phyloP scores from a whole-genome alignment of 345 rosid genomes.

The Camelina neglecta region DNA sequence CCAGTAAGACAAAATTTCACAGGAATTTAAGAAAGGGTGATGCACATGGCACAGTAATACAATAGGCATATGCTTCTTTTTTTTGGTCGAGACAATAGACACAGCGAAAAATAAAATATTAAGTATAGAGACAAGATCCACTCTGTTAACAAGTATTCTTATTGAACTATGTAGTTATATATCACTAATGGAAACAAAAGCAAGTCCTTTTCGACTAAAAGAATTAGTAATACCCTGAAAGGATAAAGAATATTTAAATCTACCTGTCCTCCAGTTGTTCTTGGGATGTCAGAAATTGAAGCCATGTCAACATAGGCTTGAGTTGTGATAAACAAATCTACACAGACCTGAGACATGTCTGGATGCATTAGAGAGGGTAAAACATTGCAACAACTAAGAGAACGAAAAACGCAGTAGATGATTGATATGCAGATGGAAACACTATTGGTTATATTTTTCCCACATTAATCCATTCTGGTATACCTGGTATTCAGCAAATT shows the following conservation, averaged over 20 bases:
- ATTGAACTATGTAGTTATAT: constrained; percentile 19
- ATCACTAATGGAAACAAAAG: constrained; percentile 17
- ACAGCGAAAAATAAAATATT: neutral
- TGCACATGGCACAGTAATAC: neutral
- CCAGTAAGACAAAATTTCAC: constrained; percentile 14
- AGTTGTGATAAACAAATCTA: constrained; percentile 86
- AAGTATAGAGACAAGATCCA: constrained; percentile 5
- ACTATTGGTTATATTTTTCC: neutral
- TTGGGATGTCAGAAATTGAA: constrained; percentile 86
- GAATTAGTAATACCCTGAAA: constrained; percentile 4
- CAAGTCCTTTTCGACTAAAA: constrained; percentile 8
- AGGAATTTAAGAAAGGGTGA: constrained; percentile 11
- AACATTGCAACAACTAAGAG: constrained; percentile 10
- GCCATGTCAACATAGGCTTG: constrained; percentile 92
- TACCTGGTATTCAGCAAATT: constrained; percentile 99
- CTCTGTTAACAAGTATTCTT: neutral
- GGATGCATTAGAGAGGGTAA: constrained; percentile 26
- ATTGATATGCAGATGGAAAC: constrained; percentile 24
- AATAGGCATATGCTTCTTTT: constrained; percentile 10
- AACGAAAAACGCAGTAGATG: constrained; percentile 2
- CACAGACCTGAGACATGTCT: constrained; percentile 75
- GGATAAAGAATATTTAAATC: constrained; percentile 16
- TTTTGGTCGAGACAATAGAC: neutral
- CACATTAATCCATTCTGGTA: constrained; percentile 24
- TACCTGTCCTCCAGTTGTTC: constrained; percentile 99